Base-by-base conservation (phyloP, 352 stramenopile species). In the Phytophthora aleatoria region DNA sequence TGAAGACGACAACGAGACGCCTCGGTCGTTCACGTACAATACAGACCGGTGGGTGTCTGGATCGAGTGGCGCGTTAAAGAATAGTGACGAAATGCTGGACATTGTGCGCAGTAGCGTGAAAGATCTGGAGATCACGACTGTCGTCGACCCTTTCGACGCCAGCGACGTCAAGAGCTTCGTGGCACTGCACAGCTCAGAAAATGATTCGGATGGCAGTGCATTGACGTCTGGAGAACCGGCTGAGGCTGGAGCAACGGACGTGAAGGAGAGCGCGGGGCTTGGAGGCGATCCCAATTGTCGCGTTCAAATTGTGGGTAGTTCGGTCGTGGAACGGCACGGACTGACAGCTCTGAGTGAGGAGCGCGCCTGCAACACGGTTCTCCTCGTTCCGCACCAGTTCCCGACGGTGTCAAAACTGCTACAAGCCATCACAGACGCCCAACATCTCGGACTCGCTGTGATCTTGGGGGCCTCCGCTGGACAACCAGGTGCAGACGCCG, bases 131-230 rank as follows among this genome's bases (percentile, higher is more conserved):
- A 56, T 94, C 27, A 63, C 70, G 3, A 65, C 69, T 0, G 71
- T 94, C 27, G 69, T 92, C 2, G 85, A 92, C 45, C 81, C 85
- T 3, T 91, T 94, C 47, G 83, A 84, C 26, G 54, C 61, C 2
- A 57, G 66, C 0, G 81, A 94, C 41, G 38, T 90, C 66, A 82
- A 81, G 47, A 69, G 65, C 24, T 90, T 89, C 27, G 47, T 71
- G 2, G 67, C 72, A n/a, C 61, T 94, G 2, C 48, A 83, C 27
- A 73, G 42, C 16, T 36, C 56, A n/a, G 75, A 87, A 44, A 77
- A 88, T 52, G 82, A 86, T 44, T 36, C 49, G 20, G 63, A 68
- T 27, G 6, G 11, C 20, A 41, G n/a, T 54, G 27, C 8, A 5
- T 36, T 54, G 16, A 13, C 48, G 27, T 30, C 33, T 30, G 62